Percentiles rank a stretch among this genome's conserved stretches.
phyloP scores from a whole-genome alignment of 164 flowering plant genomes.

The Sextonia rubra region DNA sequence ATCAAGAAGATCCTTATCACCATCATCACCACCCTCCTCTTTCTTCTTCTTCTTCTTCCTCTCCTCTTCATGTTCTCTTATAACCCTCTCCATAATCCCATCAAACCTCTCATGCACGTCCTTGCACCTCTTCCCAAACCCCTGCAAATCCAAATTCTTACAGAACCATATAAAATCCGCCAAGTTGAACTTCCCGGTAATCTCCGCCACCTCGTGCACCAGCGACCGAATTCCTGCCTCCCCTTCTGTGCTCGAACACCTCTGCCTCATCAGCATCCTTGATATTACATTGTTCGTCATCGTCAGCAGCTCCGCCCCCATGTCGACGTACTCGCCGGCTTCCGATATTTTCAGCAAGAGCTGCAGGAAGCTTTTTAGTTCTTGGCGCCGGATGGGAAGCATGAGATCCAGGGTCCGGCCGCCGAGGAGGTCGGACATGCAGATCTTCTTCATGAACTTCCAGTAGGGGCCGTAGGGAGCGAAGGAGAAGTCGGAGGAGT shows the following conservation, averaged over 20 bases:
- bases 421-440: conserved; percentile 46
- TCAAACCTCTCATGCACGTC: conserved; percentile 34
- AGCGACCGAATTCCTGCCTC: conserved; percentile 27
- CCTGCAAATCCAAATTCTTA: conserved; percentile 44
- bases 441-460: conserved; percentile 53
- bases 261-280: conserved; percentile 36
- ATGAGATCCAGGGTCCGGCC: conserved; percentile 24
- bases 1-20: conserved; percentile 45
- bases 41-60: conserved; percentile 15
- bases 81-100: conserved; percentile 39
- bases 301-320: conserved; percentile 32
- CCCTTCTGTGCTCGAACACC: conserved; percentile 28
- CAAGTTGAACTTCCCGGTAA: conserved; percentile 44
- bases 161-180: conserved; percentile 42
- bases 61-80: conserved; percentile 27
- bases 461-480: conserved; percentile 60
- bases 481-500: conserved; percentile 36
- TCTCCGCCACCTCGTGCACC: conserved; percentile 32
- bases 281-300: conserved; percentile 44
- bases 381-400: conserved; percentile 24
- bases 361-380: conserved; percentile 23
- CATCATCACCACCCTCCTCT: conserved; percentile 3
- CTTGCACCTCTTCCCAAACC: conserved; percentile 30
- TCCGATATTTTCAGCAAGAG: conserved; percentile 12
- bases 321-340: conserved; percentile 25